These are phyloP conservation scores for Talaromyces sp. DNA, from an alignment of 2,329 filamentous ascomycete genomes.

Conservation along the genomic window DNA sequence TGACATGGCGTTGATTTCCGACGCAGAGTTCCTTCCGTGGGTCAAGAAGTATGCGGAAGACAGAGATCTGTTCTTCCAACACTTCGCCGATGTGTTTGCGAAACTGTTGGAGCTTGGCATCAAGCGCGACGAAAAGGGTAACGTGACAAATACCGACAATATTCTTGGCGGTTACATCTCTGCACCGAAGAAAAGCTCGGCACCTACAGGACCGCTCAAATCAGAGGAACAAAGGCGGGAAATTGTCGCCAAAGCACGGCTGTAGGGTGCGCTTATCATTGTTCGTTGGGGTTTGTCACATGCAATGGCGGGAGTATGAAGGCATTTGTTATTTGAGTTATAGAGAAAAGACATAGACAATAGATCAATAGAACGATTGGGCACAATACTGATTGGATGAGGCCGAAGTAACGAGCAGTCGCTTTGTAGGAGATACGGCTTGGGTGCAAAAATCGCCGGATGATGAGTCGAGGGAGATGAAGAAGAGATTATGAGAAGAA, in stretches of 20 bases:
- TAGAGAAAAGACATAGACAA: background rate
- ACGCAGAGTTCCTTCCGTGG: constrained; percentile 53
- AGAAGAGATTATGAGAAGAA: background rate
- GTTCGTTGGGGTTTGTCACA: background rate
- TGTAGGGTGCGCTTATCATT: background rate
- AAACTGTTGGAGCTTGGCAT: constrained; percentile 63
- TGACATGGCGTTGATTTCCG: constrained; percentile 57
- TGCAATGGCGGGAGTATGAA: background rate
- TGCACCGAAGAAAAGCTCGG: constrained; percentile 39
- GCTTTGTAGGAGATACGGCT: background rate
- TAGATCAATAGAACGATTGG: background rate
- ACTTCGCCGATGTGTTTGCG: constrained; percentile 57
- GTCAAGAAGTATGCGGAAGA: constrained; percentile 59
- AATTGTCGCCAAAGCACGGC: constrained; percentile 3
- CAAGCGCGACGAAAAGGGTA: constrained; percentile 51
- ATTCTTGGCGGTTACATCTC: constrained; percentile 54
- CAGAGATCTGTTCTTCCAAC: constrained; percentile 59
- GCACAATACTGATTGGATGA: background rate
- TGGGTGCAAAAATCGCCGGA: background rate
- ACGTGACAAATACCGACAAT: constrained; percentile 56
- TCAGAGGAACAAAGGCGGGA: constrained; percentile 11
- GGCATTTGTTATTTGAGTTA: background rate
- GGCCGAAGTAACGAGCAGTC: background rate
- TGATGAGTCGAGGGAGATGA: background rate
- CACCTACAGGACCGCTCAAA: constrained; percentile 12